Evolutionary conservation across 2,329 filamentous ascomycete genomes (phyloP).

Genomic region (Elsinoe arachidis): DNA sequence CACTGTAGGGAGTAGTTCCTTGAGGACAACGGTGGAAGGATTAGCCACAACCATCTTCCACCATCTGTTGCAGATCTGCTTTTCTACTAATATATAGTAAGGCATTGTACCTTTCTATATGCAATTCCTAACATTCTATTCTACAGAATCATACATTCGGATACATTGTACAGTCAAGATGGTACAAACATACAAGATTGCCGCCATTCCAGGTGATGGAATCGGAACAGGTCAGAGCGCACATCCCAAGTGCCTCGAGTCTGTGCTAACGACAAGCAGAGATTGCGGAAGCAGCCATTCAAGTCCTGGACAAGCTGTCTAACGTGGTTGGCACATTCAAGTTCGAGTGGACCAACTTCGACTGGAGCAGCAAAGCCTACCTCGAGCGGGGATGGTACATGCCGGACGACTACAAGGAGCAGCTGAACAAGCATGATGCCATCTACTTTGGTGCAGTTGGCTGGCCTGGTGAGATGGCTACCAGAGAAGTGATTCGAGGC

Average conservation of each 20-base stretch:
- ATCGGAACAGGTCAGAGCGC: slow-evolving; percentile 38
- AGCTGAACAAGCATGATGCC: slow-evolving; percentile 44
- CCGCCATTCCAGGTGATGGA: slow-evolving; percentile 55
- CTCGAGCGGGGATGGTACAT: slow-evolving; percentile 46
- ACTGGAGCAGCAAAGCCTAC: slow-evolving; percentile 43
- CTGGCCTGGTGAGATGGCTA: slow-evolving; percentile 38
- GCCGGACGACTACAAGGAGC: slow-evolving; percentile 42
- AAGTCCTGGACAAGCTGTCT: slow-evolving; percentile 40
- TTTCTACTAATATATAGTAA: not conserved
- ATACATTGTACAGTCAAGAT: not conserved
- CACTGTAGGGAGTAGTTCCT: not conserved
- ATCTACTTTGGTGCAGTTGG: slow-evolving; percentile 54
- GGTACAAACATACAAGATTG: slow-evolving; percentile 40
- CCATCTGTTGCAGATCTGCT: not conserved
- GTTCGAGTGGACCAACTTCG: slow-evolving; percentile 45
- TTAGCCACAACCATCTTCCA: not conserved
- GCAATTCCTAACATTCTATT: not conserved
- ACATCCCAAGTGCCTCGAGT: slow-evolving; percentile 14
- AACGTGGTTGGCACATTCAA: slow-evolving; percentile 36
- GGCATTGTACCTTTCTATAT: not conserved
- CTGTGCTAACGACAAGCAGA: slow-evolving; percentile 29
- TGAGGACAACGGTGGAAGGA: not conserved
- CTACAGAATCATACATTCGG: not conserved
- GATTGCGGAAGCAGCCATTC: slow-evolving; percentile 49
- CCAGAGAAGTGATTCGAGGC: not conserved